These are phyloP conservation scores for Cichorium intybus DNA, from an alignment of 140 eudicot species.

Conservation along the genomic window DNA sequence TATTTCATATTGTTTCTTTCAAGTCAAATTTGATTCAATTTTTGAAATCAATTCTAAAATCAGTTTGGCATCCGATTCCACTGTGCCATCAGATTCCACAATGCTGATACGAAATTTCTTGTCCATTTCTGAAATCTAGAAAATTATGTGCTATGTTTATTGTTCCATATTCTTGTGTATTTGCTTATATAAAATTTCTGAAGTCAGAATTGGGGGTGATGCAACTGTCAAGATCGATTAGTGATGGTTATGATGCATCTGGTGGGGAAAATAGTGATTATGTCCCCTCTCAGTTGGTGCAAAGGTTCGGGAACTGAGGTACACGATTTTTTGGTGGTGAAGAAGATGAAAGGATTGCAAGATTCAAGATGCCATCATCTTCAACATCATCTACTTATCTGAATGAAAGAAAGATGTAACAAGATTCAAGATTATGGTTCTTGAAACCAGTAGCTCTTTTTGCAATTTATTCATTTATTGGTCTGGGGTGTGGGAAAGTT, in stretches of 20 bases:
- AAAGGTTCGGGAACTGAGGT: constrained; percentile 67
- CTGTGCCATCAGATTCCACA: too few species aligned
- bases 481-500: constrained; percentile 10
- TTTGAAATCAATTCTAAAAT: too few species aligned
- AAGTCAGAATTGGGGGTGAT: constrained; percentile 36
- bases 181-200: too few species aligned
- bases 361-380: constrained; percentile 54
- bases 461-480: constrained; percentile 43
- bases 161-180: too few species aligned
- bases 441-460: constrained; percentile 7
- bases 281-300: constrained; percentile 60
- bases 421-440: constrained; percentile 8
- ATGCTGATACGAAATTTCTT: too few species aligned
- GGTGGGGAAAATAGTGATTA: constrained; percentile 99
- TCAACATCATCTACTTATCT: constrained; percentile 24
- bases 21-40: too few species aligned
- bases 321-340: constrained; percentile 61
- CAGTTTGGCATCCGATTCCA: too few species aligned
- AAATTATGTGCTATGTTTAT: too few species aligned
- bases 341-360: constrained; percentile 42
- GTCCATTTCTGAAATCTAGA: too few species aligned
- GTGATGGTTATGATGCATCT: constrained; percentile 97
- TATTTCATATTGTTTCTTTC: too few species aligned
- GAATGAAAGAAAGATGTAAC: constrained; percentile 42
- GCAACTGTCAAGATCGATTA: constrained; percentile 77